These are phyloP conservation scores for Flaveria brownii DNA, from an alignment of 129 eudicot genomes.

Conservation along the genomic window DNA sequence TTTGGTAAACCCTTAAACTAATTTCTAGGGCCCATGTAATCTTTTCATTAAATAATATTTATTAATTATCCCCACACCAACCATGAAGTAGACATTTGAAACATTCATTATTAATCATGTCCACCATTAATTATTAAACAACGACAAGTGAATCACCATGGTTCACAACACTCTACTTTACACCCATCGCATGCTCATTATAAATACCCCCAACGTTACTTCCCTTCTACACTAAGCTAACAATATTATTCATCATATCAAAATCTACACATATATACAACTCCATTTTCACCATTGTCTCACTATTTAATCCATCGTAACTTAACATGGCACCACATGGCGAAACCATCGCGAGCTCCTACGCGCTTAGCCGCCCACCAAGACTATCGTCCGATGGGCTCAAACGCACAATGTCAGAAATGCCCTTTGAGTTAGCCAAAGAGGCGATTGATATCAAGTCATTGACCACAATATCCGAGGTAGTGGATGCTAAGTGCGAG, in stretches of 20 bases:
- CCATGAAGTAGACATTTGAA: slow-evolving; percentile 36
- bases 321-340: slow-evolving; percentile 60
- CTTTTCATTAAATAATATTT: slow-evolving; percentile 24
- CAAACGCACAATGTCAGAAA: slow-evolving; percentile 64
- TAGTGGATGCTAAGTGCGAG: slow-evolving; percentile 70
- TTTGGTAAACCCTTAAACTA: background rate
- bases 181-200: slow-evolving; percentile 29
- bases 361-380: slow-evolving; percentile 42
- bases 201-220: slow-evolving; percentile 37
- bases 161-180: slow-evolving; percentile 41
- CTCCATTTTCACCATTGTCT: slow-evolving; percentile 10
- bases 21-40: slow-evolving; percentile 9
- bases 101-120: slow-evolving; percentile 36
- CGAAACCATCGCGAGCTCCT: slow-evolving; percentile 35
- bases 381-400: slow-evolving; percentile 55
- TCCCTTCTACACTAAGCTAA: slow-evolving; percentile 41
- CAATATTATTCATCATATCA: slow-evolving; percentile 25
- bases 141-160: slow-evolving; percentile 40
- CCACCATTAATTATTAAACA: slow-evolving; percentile 26
- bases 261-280: slow-evolving; percentile 15
- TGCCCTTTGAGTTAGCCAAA: slow-evolving; percentile 58
- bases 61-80: slow-evolving; percentile 17
- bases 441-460: slow-evolving; percentile 26
- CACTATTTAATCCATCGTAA: background rate
- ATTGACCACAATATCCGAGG: slow-evolving; percentile 57